phyloP scores from a whole-genome alignment of 2,329 filamentous ascomycete species.

The Botrytis elliptica region DNA sequence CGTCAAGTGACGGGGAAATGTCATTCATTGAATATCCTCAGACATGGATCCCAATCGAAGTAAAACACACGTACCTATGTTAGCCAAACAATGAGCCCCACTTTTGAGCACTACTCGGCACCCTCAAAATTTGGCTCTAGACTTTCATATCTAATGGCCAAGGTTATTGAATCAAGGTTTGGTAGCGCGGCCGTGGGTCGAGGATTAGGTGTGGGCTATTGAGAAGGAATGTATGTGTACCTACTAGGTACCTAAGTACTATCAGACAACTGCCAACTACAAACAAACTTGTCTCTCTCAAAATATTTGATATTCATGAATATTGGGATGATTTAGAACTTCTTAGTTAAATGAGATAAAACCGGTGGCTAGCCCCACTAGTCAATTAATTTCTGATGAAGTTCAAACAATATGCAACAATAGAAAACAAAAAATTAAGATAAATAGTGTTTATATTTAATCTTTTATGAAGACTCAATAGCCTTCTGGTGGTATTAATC shows the following conservation, averaged over 20 bases:
- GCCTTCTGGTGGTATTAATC: constrained; percentile 1
- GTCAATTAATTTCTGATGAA: neutral
- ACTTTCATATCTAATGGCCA: neutral
- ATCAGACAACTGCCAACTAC: neutral
- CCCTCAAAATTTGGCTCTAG: neutral
- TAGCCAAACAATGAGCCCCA: neutral
- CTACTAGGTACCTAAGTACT: neutral
- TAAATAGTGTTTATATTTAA: constrained; percentile 6
- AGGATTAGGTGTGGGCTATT: neutral
- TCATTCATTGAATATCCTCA: neutral
- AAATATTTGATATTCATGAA: neutral
- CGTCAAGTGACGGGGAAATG: neutral
- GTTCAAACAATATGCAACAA: neutral
- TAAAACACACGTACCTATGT: neutral
- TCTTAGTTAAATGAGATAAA: neutral
- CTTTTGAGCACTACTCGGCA: neutral
- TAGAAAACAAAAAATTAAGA: neutral
- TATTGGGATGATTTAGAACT: neutral
- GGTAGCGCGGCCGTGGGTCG: neutral
- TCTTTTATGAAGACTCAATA: neutral
- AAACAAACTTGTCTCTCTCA: neutral
- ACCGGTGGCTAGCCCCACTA: neutral
- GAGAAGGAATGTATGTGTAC: neutral
- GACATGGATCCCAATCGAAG: neutral
- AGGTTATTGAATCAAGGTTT: neutral